These are phyloP conservation scores for Peltaster fructicola DNA, from an alignment of 2,329 filamentous ascomycete genomes.

Conservation along the genomic window DNA sequence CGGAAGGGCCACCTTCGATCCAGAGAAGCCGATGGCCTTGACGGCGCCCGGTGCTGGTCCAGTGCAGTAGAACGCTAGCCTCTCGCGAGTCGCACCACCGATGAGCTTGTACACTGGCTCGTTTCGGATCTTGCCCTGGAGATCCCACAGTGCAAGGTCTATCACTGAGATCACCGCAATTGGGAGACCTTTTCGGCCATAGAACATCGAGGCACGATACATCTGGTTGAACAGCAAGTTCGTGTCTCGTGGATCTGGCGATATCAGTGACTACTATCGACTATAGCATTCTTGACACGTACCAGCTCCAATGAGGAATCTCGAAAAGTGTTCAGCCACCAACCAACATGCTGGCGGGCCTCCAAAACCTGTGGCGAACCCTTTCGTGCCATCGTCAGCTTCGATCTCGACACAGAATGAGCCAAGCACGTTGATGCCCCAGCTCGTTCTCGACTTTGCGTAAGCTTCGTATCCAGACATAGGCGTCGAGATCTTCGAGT, in stretches of 20 bases:
- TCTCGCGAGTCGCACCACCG: slow-evolving; percentile 69
- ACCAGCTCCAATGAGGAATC: slow-evolving; percentile 70
- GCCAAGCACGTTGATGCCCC: slow-evolving; percentile 89
- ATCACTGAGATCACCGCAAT: slow-evolving; percentile 88
- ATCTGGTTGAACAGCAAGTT: slow-evolving; percentile 91
- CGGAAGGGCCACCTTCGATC: slow-evolving; percentile 75
- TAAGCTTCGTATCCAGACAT: slow-evolving; percentile 84
- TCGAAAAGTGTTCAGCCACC: slow-evolving; percentile 79
- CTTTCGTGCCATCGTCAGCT: slow-evolving; percentile 76
- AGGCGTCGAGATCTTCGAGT: slow-evolving; percentile 80
- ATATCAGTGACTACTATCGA: not conserved
- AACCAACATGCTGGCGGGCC: slow-evolving; percentile 90
- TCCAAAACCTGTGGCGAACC: slow-evolving; percentile 86
- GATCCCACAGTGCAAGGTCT: slow-evolving; percentile 82
- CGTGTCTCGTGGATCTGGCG: slow-evolving; percentile 64
- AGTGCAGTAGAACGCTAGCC: slow-evolving; percentile 86
- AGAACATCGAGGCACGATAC: slow-evolving; percentile 94
- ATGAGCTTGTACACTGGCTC: slow-evolving; percentile 93
- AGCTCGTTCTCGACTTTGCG: slow-evolving; percentile 70
- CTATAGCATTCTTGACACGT: slow-evolving; percentile 6
- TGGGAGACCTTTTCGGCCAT: slow-evolving; percentile 80
- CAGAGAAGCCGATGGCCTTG: slow-evolving; percentile 75
- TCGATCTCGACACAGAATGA: slow-evolving; percentile 86
- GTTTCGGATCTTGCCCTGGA: slow-evolving; percentile 75
- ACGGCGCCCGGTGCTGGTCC: slow-evolving; percentile 68